Base-by-base conservation (phyloP, 345 rosid species). In the Combretum micranthum region DNA sequence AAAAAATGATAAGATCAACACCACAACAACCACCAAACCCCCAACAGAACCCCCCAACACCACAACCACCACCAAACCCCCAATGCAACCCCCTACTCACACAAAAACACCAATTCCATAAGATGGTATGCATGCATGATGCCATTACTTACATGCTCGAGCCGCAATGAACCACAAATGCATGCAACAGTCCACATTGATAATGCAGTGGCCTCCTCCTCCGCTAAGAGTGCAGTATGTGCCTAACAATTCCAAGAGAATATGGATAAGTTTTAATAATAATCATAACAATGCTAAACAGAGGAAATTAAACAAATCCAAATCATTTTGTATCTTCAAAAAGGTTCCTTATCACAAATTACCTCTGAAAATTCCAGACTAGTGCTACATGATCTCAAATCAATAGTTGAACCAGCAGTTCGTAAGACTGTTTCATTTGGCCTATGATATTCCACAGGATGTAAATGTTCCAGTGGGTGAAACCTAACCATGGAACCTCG, bases 151-250 rank as follows among this genome's bases (percentile, higher is more conserved):
- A 88, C 98, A 53, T 84, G 75, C 69, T 92, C 98, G 65, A 92
- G 96, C 43, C 96, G 82, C 64, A 92, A 69, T 63, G 96, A 78
- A 50, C 96, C 98, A 70, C 96, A 92, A 72, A 84, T 72, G 56
- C 87, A 80, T 57, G 98, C 90, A 59, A 92, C 77, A 58, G 98
- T 81, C 96, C 98, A 92, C 22, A 77, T 80, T 56, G 98, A 92
- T 51, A 92, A 60, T 50, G 96, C 83, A 59, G 74, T 72, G 44
- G 95, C 90, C 77, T 92, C 98, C 80, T 92, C 98, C 81, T 86
- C 98, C 21, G 77, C 83, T 71, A 73, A 70, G 46, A 88, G 83
- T 47, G 95, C 87, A 62, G 65, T 71, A 60, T 78, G 82, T 67
- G 92, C 93, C 96, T 88, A 71, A 60, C 53, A 62, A 66, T 59